A percentile compares a stretch with the other conserved stretches of the same genome.
These are phyloP conservation scores for Cochlearia excelsa DNA, from an alignment of 345 rosid species.

Conservation along the genomic window DNA sequence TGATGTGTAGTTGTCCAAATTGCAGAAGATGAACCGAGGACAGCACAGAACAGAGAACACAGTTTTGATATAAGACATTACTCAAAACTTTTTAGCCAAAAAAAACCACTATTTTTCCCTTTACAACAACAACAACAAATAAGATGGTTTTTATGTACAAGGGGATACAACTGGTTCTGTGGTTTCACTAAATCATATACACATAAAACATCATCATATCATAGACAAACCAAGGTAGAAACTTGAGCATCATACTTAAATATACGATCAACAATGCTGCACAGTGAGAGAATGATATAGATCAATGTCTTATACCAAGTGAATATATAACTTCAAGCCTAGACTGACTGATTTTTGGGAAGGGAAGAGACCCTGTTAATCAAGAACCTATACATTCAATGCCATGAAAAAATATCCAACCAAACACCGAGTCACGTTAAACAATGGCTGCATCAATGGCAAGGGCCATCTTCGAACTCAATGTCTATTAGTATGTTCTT, in stretches of 20 bases:
- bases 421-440: slow-evolving; percentile 56
- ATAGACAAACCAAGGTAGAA: too few species aligned
- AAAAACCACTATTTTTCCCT: too few species aligned
- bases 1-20: background rate
- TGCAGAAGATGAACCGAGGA: too few species aligned
- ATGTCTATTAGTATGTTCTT: slow-evolving; percentile 42
- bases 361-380: slow-evolving; percentile 14
- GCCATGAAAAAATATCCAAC: slow-evolving; percentile 58
- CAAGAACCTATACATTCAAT: slow-evolving; percentile 45
- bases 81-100: too few species aligned
- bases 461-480: slow-evolving; percentile 48
- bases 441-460: slow-evolving; percentile 68
- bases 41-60: too few species aligned
- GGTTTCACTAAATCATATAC: too few species aligned
- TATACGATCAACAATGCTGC: background rate
- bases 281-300: slow-evolving; percentile 2
- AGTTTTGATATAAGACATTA: too few species aligned
- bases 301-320: slow-evolving; percentile 5
- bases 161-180: too few species aligned
- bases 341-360: slow-evolving; percentile 3
- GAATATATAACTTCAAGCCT: slow-evolving; percentile 4
- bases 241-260: too few species aligned
- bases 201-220: too few species aligned
- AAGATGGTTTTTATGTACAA: too few species aligned
- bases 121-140: too few species aligned